Evolutionary conservation across 768 basidiomycete species (phyloP).

Genomic region (Neoboletus subvelutipes): DNA sequence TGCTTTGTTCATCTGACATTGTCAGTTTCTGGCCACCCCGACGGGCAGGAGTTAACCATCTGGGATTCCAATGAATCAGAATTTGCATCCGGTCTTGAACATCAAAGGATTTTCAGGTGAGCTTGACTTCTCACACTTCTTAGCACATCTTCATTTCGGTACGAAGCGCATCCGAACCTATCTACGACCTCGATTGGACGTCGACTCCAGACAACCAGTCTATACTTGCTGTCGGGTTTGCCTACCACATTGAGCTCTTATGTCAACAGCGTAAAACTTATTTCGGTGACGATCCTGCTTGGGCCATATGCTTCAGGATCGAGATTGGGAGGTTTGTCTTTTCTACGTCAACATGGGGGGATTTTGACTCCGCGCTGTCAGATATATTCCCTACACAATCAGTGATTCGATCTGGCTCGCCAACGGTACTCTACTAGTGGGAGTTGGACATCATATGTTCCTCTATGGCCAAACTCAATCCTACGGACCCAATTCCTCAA

Average conservation of each 20-base stretch:
- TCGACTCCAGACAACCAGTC: slow-evolving; percentile 89
- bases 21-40: slow-evolving; percentile 57
- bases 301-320: slow-evolving; percentile 70
- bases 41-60: slow-evolving; percentile 82
- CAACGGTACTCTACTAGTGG: slow-evolving; percentile 78
- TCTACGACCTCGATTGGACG: slow-evolving; percentile 91
- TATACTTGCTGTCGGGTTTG: slow-evolving; percentile 86
- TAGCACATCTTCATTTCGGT: background rate
- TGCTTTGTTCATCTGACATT: slow-evolving; percentile 4
- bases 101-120: slow-evolving; percentile 60
- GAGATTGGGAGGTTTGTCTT: slow-evolving; percentile 65
- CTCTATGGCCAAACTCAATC: slow-evolving; percentile 59
- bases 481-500: slow-evolving; percentile 19
- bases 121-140: slow-evolving; percentile 8
- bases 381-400: slow-evolving; percentile 76
- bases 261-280: slow-evolving; percentile 93
- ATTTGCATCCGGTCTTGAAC: slow-evolving; percentile 89
- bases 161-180: slow-evolving; percentile 44
- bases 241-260: slow-evolving; percentile 77
- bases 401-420: slow-evolving; percentile 91
- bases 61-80: slow-evolving; percentile 97
- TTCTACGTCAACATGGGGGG: background rate
- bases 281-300: slow-evolving; percentile 77
- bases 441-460: slow-evolving; percentile 79
- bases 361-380: slow-evolving; percentile 28